Evolutionary conservation across 2,329 filamentous ascomycete species (phyloP).

Genomic region (Magnaporthiopsis incrustans): DNA sequence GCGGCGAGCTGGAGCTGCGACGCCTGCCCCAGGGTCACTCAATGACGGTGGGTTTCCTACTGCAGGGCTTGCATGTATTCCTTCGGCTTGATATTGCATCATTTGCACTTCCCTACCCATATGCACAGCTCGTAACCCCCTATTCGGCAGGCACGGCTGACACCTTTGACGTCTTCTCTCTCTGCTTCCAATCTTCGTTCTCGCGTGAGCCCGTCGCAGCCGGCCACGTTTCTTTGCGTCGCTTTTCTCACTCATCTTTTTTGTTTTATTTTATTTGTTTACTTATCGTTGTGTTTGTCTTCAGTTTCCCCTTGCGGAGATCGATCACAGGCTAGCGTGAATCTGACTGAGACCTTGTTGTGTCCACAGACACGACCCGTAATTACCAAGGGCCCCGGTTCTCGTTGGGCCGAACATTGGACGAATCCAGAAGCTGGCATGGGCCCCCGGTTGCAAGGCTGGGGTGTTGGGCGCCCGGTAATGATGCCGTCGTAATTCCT

Average conservation of each 20-base stretch:
- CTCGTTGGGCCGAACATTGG: not conserved
- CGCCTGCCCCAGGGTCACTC: not conserved
- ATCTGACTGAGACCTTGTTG: not conserved
- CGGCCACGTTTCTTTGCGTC: not conserved
- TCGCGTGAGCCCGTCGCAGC: not conserved
- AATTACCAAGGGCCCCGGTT: not conserved
- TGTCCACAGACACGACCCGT: not conserved
- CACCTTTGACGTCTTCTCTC: not conserved
- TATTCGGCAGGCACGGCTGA: no score
- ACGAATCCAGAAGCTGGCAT: not conserved
- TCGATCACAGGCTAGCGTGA: conserved; percentile 1
- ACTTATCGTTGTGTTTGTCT: not conserved
- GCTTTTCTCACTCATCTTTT: not conserved
- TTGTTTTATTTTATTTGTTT: not conserved
- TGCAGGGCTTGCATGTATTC: not conserved
- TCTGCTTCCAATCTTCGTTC: not conserved
- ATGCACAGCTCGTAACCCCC: not conserved
- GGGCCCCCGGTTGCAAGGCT: not conserved
- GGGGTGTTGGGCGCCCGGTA: not conserved
- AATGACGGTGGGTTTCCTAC: not conserved
- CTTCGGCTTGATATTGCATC: not conserved
- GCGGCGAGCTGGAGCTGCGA: no score
- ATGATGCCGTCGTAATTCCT: not conserved
- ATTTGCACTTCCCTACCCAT: not conserved
- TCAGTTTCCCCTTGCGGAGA: not conserved